Evolutionary conservation across 1,284 basidiomycete genomes (phyloP), one percentile per base, ranked within the genome.

Genomic region (Cerioporus squamosus): DNA sequence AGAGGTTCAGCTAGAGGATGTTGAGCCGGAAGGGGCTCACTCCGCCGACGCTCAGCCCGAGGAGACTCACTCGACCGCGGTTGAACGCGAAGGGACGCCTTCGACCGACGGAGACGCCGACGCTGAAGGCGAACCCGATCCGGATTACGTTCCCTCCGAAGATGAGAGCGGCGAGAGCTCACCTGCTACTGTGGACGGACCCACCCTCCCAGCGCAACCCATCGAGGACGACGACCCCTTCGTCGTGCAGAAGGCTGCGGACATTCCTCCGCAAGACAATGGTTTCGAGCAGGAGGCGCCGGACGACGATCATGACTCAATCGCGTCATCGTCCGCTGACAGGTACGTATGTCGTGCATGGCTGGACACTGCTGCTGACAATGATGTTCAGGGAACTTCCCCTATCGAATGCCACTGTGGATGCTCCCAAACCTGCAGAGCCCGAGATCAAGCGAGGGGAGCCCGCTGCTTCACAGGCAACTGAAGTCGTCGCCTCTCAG

Each of bases 111-210:
- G 44, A 17, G 71, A 74, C 49, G 68, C 62, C 0, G 74, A 74
- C 55, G 72, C 73, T 2, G 72, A 75, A 55, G 75, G 74, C 7
- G 73, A 74, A 33, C 54, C 71, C 15, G 76, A 76, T 55, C 72
- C 71, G 8, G 75, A 77, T 15, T 72, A 72, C 40, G 50, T 45
- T 1, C 44, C 51, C 8, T 40, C 52, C 7, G 51, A 46, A n/a
- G 44, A 47, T 3, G 51, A 57, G 7, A 33, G n/a, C 20, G 42
- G 23, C 9, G 56, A 59, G 3, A 50, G 39, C 26, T 46, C 46
- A 5, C 31, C 55, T 14, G 17, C 33, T 14, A 53, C 40, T 14
- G 45, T 24, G 7, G 24, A 26, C 10, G 47, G 52, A 17, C 8
- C 1, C n/a, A 22, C 31, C 12, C 5, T 15, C n/a, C 12, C 26